Percentiles rank a stretch among this genome's conserved stretches.
Conservation (phyloP, 2,329 filamentous ascomycete species). For the Chaetoscypha palmicola region DNA sequence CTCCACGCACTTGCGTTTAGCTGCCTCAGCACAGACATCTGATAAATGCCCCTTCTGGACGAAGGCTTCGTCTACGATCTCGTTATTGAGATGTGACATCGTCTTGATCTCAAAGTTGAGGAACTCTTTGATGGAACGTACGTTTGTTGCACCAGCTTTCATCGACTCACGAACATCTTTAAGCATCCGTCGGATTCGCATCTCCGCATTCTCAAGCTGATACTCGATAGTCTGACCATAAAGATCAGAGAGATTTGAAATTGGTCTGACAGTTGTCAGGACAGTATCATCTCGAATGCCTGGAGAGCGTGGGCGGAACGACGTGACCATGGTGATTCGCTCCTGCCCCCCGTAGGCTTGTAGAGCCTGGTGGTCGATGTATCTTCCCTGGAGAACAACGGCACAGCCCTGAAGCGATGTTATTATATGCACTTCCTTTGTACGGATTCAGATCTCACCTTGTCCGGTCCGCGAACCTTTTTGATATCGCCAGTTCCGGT, state of each 20-base stretch:
- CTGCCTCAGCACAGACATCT: constrained; percentile 24
- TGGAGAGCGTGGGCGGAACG: constrained; percentile 37
- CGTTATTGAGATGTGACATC: constrained; percentile 26
- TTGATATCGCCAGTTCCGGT: constrained; percentile 42
- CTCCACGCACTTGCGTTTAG: constrained; percentile 14
- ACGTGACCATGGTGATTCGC: constrained; percentile 41
- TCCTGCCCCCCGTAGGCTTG: constrained; percentile 36
- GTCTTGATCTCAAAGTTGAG: constrained; percentile 32
- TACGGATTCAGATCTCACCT: constrained; percentile 29
- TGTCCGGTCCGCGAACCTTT: constrained; percentile 38
- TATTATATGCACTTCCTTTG: constrained; percentile 7
- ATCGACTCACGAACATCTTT: constrained; percentile 31
- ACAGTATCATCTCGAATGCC: constrained; percentile 35
- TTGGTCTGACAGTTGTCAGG: constrained; percentile 32
- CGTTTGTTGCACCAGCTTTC: constrained; percentile 31
- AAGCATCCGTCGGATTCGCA: constrained; percentile 31
- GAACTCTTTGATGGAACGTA: constrained; percentile 31
- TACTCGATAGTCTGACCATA: constrained; percentile 35
- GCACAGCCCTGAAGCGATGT: constrained; percentile 31
- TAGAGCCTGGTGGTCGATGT: constrained; percentile 39
- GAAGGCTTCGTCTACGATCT: constrained; percentile 30
- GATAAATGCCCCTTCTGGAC: constrained; percentile 25
- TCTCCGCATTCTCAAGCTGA: constrained; percentile 33
- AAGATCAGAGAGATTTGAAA: constrained; percentile 34
- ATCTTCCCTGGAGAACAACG: constrained; percentile 39